Evolutionary conservation across 2,329 filamentous ascomycete genomes (phyloP).

Genomic region (Trichophaea hybrida): DNA sequence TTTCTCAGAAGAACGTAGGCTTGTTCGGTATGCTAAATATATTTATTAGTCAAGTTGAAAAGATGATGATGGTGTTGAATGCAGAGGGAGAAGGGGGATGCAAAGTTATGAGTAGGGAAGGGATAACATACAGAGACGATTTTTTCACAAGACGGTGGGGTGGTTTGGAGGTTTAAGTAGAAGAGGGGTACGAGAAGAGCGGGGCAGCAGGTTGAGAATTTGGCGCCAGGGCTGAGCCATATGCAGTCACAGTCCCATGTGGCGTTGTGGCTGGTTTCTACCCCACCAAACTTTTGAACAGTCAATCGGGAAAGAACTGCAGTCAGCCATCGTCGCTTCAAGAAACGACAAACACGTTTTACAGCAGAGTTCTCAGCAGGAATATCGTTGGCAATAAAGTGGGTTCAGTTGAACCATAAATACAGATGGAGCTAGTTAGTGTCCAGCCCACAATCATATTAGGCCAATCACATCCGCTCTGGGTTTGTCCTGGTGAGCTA

Average conservation of each 20-base stretch:
- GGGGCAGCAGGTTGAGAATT: neutral
- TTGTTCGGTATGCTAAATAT: constrained; percentile 23
- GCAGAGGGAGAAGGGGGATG: neutral
- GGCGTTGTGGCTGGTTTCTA: neutral
- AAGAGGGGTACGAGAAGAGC: neutral
- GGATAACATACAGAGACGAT: neutral
- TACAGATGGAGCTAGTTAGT: too few relatives aligned
- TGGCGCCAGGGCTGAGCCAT: neutral
- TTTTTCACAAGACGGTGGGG: neutral
- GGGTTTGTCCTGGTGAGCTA: too few relatives aligned
- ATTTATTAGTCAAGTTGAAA: constrained; percentile 5
- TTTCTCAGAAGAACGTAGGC: constrained; percentile 24
- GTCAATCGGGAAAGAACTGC: too few relatives aligned
- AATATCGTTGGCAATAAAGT: too few relatives aligned
- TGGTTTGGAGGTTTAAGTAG: neutral
- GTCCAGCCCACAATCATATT: too few relatives aligned
- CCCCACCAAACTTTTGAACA: neutral
- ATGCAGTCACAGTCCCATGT: neutral
- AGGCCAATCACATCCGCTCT: too few relatives aligned
- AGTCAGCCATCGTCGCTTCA: too few relatives aligned
- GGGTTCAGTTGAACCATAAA: too few relatives aligned
- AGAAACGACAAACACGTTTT: too few relatives aligned
- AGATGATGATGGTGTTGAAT: neutral
- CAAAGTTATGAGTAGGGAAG: too few relatives aligned
- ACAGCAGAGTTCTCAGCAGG: too few relatives aligned